Evolutionary conservation across 164 flowering plant genomes (phyloP), one percentile per base, ranked within the genome.

Genomic region (Vitis rotundifolia): DNA sequence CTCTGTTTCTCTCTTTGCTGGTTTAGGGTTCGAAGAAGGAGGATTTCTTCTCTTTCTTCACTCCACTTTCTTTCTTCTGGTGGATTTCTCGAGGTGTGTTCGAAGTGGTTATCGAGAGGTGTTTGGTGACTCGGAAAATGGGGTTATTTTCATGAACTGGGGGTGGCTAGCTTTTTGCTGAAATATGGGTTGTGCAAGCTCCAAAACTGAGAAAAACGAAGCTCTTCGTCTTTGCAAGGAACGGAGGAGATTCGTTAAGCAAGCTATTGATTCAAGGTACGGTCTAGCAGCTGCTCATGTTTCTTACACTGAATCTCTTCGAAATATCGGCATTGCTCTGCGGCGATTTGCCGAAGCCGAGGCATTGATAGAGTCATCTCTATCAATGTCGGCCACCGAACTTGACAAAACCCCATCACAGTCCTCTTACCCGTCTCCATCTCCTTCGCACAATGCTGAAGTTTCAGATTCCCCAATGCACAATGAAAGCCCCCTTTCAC

Each of bases 261-360:
- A 90, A 84, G 97, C 97, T 0, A 85, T 91, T 16, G 91, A 93
- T 71, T 88, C 97, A 8, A 85, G 99, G 81, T 88, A 80, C 69
- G 83, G 75, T 77, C 75, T 93, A 49, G 92, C 99, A 14, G 94
- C 94, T 28, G 85, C 97, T 31, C 99, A 95, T 71, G 84, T 91
- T 1, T 84, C 90, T 29, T 95, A 95, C 78, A 69, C 77, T 61
- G 77, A 88, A 26, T 90, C 98, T 31, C 86, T 95, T 14, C 75
- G 81, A 52, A 83, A 72, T 77, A 74, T 93, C n/a, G 99, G 99
- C 57, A 47, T 83, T 66, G 87, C 93, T 61, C 86, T 95, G 4
- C 76, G 97, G 49, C 78, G 92, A 29, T 93, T 83, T 51, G 99
- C 97, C 0, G 97, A 90, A 73, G 89, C 95, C 5, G 93, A 91